These are phyloP conservation scores for Geotrichum citri-aurantii DNA, from an alignment of 1,139 yeast genomes.

Conservation along the genomic window DNA sequence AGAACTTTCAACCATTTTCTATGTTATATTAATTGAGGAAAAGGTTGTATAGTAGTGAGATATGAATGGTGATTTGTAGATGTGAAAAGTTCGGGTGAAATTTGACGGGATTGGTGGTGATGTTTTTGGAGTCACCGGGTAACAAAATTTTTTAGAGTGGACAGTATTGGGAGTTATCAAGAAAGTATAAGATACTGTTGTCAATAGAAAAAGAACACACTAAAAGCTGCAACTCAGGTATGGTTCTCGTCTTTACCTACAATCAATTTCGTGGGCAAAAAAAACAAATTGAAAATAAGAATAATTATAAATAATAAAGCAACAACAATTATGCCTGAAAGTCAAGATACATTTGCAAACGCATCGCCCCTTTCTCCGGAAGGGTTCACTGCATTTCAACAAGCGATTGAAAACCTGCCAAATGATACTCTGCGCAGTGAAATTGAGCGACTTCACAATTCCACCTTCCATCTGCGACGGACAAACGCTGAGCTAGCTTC, in stretches of 20 bases:
- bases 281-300: no score
- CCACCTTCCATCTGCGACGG: constrained; percentile 13
- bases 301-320: neutral
- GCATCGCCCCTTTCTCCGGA: neutral
- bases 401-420: constrained; percentile 9
- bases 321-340: neutral
- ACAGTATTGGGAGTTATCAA: neutral
- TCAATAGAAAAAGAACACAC: neutral
- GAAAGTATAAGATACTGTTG: neutral
- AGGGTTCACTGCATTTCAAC: neutral
- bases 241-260: neutral
- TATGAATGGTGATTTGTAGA: neutral
- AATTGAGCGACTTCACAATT: constrained; percentile 11
- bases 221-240: neutral
- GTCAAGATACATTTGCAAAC: neutral
- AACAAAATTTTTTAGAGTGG: neutral
- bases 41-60: neutral
- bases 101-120: neutral
- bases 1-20: constrained; percentile 6
- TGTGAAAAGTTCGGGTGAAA: neutral
- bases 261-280: neutral
- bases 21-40: neutral
- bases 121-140: neutral
- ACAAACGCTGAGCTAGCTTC: constrained; percentile 9
- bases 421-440: constrained; percentile 2